Conservation (phyloP, 2,329 filamentous ascomycete species). For the Scleromitrula shiraiana region DNA sequence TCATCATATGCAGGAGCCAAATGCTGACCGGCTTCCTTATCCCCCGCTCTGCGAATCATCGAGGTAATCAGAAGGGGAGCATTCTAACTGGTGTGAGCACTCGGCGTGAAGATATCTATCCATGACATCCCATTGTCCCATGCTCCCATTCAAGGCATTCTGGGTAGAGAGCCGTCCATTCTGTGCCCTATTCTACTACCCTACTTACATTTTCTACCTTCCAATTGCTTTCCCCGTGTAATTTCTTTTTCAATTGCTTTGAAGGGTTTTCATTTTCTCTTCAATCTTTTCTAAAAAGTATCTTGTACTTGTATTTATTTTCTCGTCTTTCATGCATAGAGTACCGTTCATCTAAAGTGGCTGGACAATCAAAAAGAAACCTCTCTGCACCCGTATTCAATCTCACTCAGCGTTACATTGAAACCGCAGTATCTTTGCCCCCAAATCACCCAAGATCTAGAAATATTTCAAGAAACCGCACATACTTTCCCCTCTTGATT, state of each 20-base stretch:
- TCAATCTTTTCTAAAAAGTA: too few species aligned
- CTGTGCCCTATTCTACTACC: neutral
- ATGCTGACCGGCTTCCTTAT: neutral
- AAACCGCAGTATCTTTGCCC: conserved; percentile 12
- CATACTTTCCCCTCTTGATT: conserved; percentile 1
- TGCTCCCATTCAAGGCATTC: too few species aligned
- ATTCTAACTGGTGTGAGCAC: conserved; percentile 3
- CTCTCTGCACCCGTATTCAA: too few species aligned
- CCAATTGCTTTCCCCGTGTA: too few species aligned
- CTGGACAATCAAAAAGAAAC: too few species aligned
- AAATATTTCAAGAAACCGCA: conserved; percentile 10
- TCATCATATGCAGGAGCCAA: conserved; percentile 1
- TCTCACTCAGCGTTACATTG: conserved; percentile 17
- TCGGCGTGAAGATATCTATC: conserved; percentile 1
- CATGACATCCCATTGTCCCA: too few species aligned
- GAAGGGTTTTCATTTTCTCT: too few species aligned
- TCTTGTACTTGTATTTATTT: neutral
- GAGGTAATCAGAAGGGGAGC: neutral
- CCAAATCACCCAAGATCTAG: neutral
- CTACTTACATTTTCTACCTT: neutral
- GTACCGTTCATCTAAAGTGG: neutral
- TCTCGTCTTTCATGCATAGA: neutral
- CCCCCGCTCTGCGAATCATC: conserved; percentile 9
- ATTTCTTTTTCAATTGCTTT: too few species aligned
- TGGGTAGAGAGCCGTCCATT: neutral